Percentiles rank a stretch among this genome's conserved stretches.
These are phyloP conservation scores for Iberis pinnata DNA, from an alignment of 345 rosid species.

Conservation along the genomic window DNA sequence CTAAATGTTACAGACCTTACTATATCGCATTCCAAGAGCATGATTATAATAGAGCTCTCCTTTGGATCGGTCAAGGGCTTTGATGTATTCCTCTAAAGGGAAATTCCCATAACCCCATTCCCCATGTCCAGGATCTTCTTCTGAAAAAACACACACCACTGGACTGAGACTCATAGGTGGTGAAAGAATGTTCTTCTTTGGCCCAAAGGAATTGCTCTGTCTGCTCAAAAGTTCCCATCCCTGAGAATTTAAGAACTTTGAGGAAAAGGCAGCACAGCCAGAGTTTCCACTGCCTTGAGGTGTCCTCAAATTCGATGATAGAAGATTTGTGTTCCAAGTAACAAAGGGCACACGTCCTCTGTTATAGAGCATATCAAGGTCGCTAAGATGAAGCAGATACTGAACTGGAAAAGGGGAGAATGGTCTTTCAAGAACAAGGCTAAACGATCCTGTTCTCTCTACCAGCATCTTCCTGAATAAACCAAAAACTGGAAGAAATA, in stretches of 20 bases:
- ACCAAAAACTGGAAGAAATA: too few relatives aligned
- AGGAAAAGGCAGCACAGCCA: constrained; percentile 72
- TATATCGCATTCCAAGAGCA: constrained; percentile 77
- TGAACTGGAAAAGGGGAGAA: constrained; percentile 74
- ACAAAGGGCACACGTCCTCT: constrained; percentile 63
- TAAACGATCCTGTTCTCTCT: constrained; percentile 48
- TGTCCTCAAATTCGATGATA: too few relatives aligned
- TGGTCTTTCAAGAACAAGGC: constrained; percentile 84
- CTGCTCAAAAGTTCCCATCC: constrained; percentile 55
- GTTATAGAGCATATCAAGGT: constrained; percentile 60
- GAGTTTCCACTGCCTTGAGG: constrained; percentile 58
- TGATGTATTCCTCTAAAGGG: constrained; percentile 78
- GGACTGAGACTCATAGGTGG: constrained; percentile 41
- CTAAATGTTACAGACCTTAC: too few relatives aligned
- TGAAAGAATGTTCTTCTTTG: constrained; percentile 34
- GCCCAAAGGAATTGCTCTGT: too few relatives aligned
- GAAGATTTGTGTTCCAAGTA: constrained; percentile 56
- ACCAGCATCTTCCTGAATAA: constrained; percentile 66
- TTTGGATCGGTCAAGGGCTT: constrained; percentile 79
- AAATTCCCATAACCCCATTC: constrained; percentile 93
- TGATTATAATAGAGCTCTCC: constrained; percentile 84
- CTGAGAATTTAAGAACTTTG: constrained; percentile 49
- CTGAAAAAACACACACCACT: constrained; percentile 63
- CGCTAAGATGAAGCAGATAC: constrained; percentile 40
- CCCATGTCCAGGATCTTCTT: constrained; percentile 64